A percentile compares a stretch with the other conserved stretches of the same genome.
Evolutionary conservation across 2,329 filamentous ascomycete genomes (phyloP).

Genomic region (Xylariaceae sp.): DNA sequence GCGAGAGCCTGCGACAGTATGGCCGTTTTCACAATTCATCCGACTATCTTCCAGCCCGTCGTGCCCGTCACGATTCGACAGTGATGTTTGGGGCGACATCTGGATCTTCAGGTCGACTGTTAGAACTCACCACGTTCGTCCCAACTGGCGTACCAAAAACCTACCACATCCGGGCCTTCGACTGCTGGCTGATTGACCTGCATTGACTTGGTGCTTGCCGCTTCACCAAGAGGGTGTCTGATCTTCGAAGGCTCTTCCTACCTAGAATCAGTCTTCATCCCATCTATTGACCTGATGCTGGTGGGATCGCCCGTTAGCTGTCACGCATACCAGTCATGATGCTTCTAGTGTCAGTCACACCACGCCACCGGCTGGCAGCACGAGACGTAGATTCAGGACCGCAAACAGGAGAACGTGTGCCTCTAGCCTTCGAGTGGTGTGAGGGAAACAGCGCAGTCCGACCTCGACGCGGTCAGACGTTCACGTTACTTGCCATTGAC

Average conservation of each 20-base stretch:
- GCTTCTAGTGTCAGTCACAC: background rate
- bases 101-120: too few species aligned
- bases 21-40: constrained; percentile 11
- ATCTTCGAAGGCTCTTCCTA: constrained; percentile 11
- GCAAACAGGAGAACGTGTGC: too few species aligned
- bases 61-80: too few species aligned
- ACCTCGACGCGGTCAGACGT: too few species aligned
- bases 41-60: constrained; percentile 2
- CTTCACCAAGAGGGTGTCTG: constrained; percentile 5
- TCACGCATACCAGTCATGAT: constrained; percentile 3
- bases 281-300: constrained; percentile 3
- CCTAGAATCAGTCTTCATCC: constrained; percentile 7
- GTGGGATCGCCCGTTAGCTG: constrained; percentile 5
- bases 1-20: constrained; percentile 7
- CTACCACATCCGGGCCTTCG: too few species aligned
- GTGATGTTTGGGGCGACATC: too few species aligned
- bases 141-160: background rate
- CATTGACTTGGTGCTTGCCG: background rate
- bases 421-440: too few species aligned
- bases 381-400: too few species aligned
- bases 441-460: too few species aligned
- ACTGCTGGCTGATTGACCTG: background rate
- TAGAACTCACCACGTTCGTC: background rate
- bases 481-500: too few species aligned
- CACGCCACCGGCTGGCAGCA: too few species aligned